Evolutionary conservation across 1,139 yeast genomes (phyloP), one percentile per base, ranked within the genome.

Genomic region (Petasospora rhodanensis): DNA sequence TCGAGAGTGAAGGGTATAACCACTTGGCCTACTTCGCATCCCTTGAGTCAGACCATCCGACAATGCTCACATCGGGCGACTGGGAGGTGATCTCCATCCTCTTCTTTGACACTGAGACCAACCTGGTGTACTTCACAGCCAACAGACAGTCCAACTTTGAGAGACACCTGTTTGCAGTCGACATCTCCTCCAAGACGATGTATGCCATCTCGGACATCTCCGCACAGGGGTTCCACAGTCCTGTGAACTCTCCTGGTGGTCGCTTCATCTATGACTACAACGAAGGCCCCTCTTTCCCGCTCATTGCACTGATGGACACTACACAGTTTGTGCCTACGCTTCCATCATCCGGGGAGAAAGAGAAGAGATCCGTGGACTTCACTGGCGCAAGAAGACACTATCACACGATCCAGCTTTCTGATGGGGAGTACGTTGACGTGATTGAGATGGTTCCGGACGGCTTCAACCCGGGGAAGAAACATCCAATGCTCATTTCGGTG

Each of bases 401-500:
- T 48, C 66, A 67, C 30, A 64, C 66, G 19, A 56, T 76, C 13
- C 57, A 55, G 27, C 59, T 76, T 4, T 73, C 44, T 2, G 38
- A 41, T 22, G 50, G 51, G n/a, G 59, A 74, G 11, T 42, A 55
- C 8, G 66, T 79, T 22, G 79, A 80, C 52, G 66, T 77, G 26
- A 59, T 79, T 29, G 94, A 85, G 54, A 74, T 81, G 12, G 61
- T 73, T 22, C 95, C 95, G 1, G 72, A 76, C 0, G 63, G 68
- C 37, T 85, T 85, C 49, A 61, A 76, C 42, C 67, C 74, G 4
- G 43, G 51, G 4, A 56, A 55, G 29, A 68, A 73, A 48, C 79
- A 86, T 49, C 93, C 95, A 0, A 57, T 86, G 4, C 55, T 86
- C 35, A 91, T 86, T 23, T 74, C 73, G 45, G 79, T 76, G 5